Percentiles rank a stretch among this genome's conserved stretches.
phyloP scores from a whole-genome alignment of 768 basidiomycete genomes.

The Boletus bicolor region DNA sequence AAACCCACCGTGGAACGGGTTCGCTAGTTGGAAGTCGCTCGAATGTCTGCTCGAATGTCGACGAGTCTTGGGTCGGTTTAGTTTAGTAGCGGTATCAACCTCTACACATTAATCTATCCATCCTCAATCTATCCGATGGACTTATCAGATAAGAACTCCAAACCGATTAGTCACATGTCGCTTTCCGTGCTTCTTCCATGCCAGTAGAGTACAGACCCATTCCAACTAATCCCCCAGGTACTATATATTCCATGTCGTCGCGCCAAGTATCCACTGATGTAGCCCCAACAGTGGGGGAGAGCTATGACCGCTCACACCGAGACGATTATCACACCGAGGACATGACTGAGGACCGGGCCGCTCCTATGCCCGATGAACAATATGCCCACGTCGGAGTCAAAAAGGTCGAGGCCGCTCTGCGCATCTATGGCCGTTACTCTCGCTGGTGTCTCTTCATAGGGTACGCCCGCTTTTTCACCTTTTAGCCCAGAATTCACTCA shows the following conservation, averaged over 20 bases:
- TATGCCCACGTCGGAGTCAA: slow-evolving; percentile 41
- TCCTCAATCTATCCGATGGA: no score
- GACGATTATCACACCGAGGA: not conserved
- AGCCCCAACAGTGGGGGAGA: slow-evolving; percentile 1
- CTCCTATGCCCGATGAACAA: slow-evolving; percentile 6
- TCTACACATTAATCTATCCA: not conserved
- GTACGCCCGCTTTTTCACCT: slow-evolving; percentile 31
- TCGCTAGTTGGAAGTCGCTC: not conserved
- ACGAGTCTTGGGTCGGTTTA: not conserved
- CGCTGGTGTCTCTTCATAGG: slow-evolving; percentile 60
- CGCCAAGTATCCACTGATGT: not conserved
- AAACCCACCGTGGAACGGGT: not conserved
- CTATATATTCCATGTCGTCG: not conserved
- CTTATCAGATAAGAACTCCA: slow-evolving; percentile 12
- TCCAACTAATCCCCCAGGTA: slow-evolving; percentile 17
- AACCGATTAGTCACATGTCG: not conserved
- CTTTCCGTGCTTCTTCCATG: slow-evolving; percentile 9
- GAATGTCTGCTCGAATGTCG: not conserved
- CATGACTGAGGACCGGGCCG: not conserved
- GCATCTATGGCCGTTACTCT: slow-evolving; percentile 50
- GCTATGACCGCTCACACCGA: not conserved
- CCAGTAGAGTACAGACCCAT: slow-evolving; percentile 14
- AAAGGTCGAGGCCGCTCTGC: slow-evolving; percentile 49
- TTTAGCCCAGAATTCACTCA: not conserved
- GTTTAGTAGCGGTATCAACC: not conserved